Base-by-base conservation (phyloP, 2,329 filamentous ascomycete genomes). In the Xenoacremonium recifei region DNA sequence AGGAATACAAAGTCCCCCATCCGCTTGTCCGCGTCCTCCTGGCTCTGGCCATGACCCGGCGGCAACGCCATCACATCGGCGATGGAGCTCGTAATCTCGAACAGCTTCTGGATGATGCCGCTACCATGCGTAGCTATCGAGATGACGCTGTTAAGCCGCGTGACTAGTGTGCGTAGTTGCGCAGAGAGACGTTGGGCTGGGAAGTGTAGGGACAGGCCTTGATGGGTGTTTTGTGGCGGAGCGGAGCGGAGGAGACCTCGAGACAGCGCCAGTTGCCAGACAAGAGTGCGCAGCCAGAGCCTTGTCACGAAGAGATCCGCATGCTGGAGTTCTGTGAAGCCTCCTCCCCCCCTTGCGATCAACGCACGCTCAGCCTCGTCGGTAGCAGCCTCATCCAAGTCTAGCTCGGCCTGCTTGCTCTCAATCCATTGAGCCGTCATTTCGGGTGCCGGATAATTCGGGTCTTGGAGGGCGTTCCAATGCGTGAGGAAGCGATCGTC, bases 61-160 rank as follows among this genome's bases (percentile, higher is more conserved):
- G 74, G 72, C 12, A 79, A 62, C 33, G 76, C 73, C 17, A 80
- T 67, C 2, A 82, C 77, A 48, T 81, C 77, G 7, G 77, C 76
- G 34, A 81, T 76, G 2, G 76, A 80, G 54, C 76, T 78, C 0
- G 76, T 75, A 46, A 82, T 77, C 51, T 82, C 78, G 41, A 82
- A 79, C 4, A 82, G 64, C 54, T 82, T 82, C 46, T 78, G 72
- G 39, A 80, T 63, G 40, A 82, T 77, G 17, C 74, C 74, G 27
- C 68, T 75, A 6, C 78, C 77, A 49, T 82, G 76, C 4, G 77
- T 72, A 20, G 71, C 71, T 44, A 81, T 72, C 39, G 71, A 72
- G 27, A 63, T 59, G 15, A 64, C 58, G 42, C 58, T 67, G 5
- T 60, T 55, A 2, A 70, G 50, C 3, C 59, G 59, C 33, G 53